These are phyloP conservation scores for Themeda triandra DNA, from an alignment of 176 grass and related monocot genomes.

Conservation along the genomic window DNA sequence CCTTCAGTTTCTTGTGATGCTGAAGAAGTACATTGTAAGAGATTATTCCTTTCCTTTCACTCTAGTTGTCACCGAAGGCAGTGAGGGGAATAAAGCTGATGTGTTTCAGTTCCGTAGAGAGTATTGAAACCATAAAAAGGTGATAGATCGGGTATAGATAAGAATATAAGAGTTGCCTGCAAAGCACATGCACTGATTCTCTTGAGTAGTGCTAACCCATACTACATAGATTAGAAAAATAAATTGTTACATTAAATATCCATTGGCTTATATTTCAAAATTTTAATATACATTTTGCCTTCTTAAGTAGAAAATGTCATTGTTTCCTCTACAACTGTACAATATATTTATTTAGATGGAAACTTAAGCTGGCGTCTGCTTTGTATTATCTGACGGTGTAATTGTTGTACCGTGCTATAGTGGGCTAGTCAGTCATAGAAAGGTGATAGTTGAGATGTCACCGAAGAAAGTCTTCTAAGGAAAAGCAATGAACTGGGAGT, in stretches of 20 bases:
- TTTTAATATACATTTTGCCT: background rate
- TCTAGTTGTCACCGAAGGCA: background rate
- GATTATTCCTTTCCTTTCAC: slow-evolving; percentile 19
- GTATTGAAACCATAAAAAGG: background rate
- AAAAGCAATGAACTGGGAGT: background rate
- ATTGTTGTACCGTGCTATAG: background rate
- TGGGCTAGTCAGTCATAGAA: background rate
- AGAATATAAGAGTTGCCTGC: slow-evolving; percentile 6
- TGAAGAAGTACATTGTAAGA: slow-evolving; percentile 9
- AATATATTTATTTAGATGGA: background rate
- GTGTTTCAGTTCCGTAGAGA: slow-evolving; percentile 25
- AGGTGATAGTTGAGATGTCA: background rate
- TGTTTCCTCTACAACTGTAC: background rate
- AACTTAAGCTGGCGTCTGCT: background rate
- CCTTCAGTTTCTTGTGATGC: slow-evolving; percentile 5
- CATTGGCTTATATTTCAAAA: background rate
- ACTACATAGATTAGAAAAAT: background rate
- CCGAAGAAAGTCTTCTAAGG: background rate
- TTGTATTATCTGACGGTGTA: background rate
- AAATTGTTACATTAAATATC: background rate
- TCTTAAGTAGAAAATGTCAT: background rate
- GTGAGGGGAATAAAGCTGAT: slow-evolving; percentile 8
- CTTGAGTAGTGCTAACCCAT: background rate
- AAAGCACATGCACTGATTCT: background rate
- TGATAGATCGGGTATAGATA: slow-evolving; percentile 16